These are phyloP conservation scores for Cynara cardunculus DNA, from an alignment of 129 eudicot species.

Conservation along the genomic window DNA sequence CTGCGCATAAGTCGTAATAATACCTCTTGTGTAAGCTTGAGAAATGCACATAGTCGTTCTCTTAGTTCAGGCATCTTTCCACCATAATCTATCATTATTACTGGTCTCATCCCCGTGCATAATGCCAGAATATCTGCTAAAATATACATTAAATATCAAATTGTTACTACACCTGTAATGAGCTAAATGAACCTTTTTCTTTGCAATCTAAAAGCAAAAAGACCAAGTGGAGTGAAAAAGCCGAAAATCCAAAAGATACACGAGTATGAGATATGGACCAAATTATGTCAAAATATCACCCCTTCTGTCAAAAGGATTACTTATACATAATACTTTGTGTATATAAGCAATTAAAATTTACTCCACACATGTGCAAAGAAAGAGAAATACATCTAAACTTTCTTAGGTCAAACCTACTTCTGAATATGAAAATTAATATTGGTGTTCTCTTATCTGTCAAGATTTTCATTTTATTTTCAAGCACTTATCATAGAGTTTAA, in stretches of 20 bases:
- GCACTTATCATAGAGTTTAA: not conserved
- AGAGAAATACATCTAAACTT: too few species aligned
- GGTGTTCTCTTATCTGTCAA: not conserved
- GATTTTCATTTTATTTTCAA: not conserved
- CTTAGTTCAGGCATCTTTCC: conserved; percentile 90
- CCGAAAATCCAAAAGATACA: not conserved
- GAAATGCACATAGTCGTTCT: conserved; percentile 55
- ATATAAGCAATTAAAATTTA: not conserved
- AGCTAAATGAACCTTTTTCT: not conserved
- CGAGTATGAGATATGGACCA: not conserved
- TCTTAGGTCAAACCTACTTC: not conserved
- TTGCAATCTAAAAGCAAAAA: not conserved
- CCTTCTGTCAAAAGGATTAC: too few species aligned
- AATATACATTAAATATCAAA: not conserved
- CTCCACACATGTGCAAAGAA: not conserved
- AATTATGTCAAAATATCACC: not conserved
- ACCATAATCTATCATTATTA: conserved; percentile 94
- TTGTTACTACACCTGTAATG: not conserved
- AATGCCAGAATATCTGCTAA: conserved; percentile 67
- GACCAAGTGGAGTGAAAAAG: not conserved
- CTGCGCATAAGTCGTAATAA: not conserved
- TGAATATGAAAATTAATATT: not conserved
- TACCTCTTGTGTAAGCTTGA: conserved; percentile 57
- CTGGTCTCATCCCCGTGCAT: conserved; percentile 81
- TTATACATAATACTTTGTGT: not conserved